Percentiles rank a stretch among this genome's conserved stretches.
Conservation (phyloP, 2,329 filamentous ascomycete species). For the Xylariaceae sp. region DNA sequence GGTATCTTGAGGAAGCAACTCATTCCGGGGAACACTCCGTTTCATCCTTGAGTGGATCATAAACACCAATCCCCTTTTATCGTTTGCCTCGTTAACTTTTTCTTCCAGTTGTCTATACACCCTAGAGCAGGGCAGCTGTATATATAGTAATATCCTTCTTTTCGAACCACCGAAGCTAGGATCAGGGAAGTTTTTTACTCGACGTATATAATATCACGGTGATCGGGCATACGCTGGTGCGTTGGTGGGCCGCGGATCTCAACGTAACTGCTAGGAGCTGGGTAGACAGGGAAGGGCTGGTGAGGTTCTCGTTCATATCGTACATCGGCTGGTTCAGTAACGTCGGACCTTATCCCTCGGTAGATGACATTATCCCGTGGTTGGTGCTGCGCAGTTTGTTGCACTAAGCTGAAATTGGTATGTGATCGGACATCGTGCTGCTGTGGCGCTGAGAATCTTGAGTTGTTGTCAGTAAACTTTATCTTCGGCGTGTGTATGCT, state of each 20-base stretch:
- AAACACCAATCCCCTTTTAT: conserved; percentile 23
- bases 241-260: conserved; percentile 27
- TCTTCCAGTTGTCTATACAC: conserved; percentile 6
- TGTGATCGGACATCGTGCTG: conserved; percentile 14
- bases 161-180: neutral
- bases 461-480: conserved; percentile 25
- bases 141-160: neutral
- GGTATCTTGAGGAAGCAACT: conserved; percentile 35
- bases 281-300: conserved; percentile 28
- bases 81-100: conserved; percentile 2
- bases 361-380: conserved; percentile 13
- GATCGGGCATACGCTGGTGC: conserved; percentile 27
- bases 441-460: conserved; percentile 23
- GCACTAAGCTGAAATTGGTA: conserved; percentile 8
- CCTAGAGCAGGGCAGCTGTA: conserved; percentile 3
- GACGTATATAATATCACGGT: conserved; percentile 35
- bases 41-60: conserved; percentile 13
- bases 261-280: conserved; percentile 29
- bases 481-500: neutral
- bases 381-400: conserved; percentile 5
- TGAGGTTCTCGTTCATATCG: conserved; percentile 28
- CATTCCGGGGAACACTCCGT: conserved; percentile 11
- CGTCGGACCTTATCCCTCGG: conserved; percentile 13
- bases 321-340: conserved; percentile 5
- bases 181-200: conserved; percentile 25